Evolutionary conservation across 2,329 filamentous ascomycete species (phyloP).

Genomic region (Paecilomyces variotii): DNA sequence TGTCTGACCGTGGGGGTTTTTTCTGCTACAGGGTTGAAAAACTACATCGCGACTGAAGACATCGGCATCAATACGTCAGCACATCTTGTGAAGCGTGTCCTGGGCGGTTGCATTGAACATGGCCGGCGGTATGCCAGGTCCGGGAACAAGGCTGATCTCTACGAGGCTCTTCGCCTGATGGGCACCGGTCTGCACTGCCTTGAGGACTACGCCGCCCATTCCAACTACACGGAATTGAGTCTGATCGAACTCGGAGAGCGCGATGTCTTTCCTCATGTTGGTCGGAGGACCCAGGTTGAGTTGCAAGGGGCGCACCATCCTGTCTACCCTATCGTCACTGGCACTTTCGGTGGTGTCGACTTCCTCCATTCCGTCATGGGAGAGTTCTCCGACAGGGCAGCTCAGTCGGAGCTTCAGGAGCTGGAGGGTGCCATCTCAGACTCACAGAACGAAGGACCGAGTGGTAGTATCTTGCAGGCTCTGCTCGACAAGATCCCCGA

Average conservation of each 20-base stretch:
- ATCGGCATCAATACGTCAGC: slow-evolving; percentile 75
- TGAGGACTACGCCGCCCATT: slow-evolving; percentile 88
- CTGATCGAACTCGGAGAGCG: slow-evolving; percentile 78
- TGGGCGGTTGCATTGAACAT: slow-evolving; percentile 67
- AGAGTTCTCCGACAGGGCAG: slow-evolving; percentile 77
- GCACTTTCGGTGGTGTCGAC: slow-evolving; percentile 90
- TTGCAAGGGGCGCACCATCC: slow-evolving; percentile 56
- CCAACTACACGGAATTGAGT: slow-evolving; percentile 84
- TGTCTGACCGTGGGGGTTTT: not conserved
- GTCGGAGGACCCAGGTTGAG: slow-evolving; percentile 61
- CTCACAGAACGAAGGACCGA: slow-evolving; percentile 51
- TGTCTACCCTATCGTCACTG: slow-evolving; percentile 79
- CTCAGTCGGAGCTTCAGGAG: slow-evolving; percentile 82
- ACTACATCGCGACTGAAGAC: slow-evolving; percentile 85
- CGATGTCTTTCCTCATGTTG: slow-evolving; percentile 80
- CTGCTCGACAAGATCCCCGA: slow-evolving; percentile 75
- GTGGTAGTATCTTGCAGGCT: slow-evolving; percentile 68
- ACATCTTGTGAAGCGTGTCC: slow-evolving; percentile 64
- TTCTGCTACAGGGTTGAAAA: slow-evolving; percentile 58
- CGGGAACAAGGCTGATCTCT: slow-evolving; percentile 65
- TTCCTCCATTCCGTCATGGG: slow-evolving; percentile 82
- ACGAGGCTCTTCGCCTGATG: slow-evolving; percentile 77
- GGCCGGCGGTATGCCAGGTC: slow-evolving; percentile 63
- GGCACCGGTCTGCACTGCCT: slow-evolving; percentile 86
- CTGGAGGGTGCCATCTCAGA: slow-evolving; percentile 72